phyloP scores from a whole-genome alignment of 805 yeast species.

The Candida dendrica region DNA sequence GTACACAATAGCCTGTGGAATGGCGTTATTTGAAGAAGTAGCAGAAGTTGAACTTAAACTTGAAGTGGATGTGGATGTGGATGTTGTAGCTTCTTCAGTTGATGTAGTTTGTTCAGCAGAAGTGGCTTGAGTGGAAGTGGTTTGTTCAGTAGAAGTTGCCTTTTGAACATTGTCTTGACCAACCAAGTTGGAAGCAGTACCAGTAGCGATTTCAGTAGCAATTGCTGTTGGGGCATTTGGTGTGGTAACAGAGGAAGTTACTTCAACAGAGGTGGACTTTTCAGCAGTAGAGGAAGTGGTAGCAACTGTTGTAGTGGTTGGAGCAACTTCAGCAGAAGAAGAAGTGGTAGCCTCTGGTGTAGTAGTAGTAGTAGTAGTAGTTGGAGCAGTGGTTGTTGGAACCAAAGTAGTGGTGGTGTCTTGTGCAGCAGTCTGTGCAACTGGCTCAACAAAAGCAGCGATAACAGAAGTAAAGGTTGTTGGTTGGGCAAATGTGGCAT shows the following conservation, averaged over 20 bases:
- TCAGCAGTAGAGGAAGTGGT: slow-evolving; percentile 5
- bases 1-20: slow-evolving; percentile 60
- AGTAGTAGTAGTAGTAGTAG: slow-evolving; percentile 4
- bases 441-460: slow-evolving; percentile 9
- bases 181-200: slow-evolving; percentile 8
- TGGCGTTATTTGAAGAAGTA: slow-evolving; percentile 26
- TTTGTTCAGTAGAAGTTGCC: neutral
- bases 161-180: slow-evolving; percentile 1
- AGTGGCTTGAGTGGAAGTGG: neutral
- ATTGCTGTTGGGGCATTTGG: slow-evolving; percentile 5
- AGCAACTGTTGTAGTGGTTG: slow-evolving; percentile 9
- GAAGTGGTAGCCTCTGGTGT: slow-evolving; percentile 9
- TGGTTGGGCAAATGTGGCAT: slow-evolving; percentile 27
- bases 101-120: slow-evolving; percentile 2
- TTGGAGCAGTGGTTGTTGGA: slow-evolving; percentile 5
- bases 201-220: slow-evolving; percentile 4
- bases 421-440: slow-evolving; percentile 1
- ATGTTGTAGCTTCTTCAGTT: slow-evolving; percentile 4
- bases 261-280: slow-evolving; percentile 6
- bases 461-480: slow-evolving; percentile 25
- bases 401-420: slow-evolving; percentile 10
- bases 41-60: slow-evolving; percentile 15
- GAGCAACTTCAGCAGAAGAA: slow-evolving; percentile 9
- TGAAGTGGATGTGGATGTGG: slow-evolving; percentile 7
- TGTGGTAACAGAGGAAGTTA: slow-evolving; percentile 11